Evolutionary conservation across 2,329 filamentous ascomycete genomes (phyloP).

Genomic region (Phoma sp.): DNA sequence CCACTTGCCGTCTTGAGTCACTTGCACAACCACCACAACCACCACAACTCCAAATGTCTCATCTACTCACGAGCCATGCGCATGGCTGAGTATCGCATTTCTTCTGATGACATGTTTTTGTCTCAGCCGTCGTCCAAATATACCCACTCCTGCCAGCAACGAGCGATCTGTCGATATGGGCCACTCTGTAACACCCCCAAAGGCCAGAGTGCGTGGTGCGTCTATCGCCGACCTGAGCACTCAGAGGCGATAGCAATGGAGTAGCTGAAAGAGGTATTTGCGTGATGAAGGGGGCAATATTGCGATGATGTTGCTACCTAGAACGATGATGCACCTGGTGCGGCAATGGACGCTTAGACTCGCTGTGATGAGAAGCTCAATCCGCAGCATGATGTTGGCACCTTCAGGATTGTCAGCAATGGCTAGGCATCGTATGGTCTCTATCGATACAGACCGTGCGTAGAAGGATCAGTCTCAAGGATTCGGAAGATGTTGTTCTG

Average conservation of each 20-base stretch:
- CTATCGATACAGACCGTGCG: neutral
- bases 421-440: neutral
- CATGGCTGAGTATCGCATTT: conserved; percentile 1
- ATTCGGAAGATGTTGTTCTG: conserved; percentile 1
- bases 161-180: conserved; percentile 2
- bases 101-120: conserved; percentile 4
- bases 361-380: neutral
- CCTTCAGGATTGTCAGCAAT: neutral
- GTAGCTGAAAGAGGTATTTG: neutral
- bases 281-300: neutral
- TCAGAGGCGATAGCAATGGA: neutral
- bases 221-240: neutral
- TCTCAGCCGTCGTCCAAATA: conserved; percentile 2
- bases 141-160: conserved; percentile 1
- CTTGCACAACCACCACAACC: conserved; percentile 9
- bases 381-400: neutral
- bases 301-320: neutral
- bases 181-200: neutral
- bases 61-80: conserved; percentile 3
- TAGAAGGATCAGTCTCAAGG: neutral
- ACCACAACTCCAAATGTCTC: conserved; percentile 7
- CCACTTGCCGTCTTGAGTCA: conserved; percentile 1
- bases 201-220: neutral
- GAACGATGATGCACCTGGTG: neutral
- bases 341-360: neutral